phyloP scores from a whole-genome alignment of 176 grass and related monocot species.

The Oryza meyeriana region DNA sequence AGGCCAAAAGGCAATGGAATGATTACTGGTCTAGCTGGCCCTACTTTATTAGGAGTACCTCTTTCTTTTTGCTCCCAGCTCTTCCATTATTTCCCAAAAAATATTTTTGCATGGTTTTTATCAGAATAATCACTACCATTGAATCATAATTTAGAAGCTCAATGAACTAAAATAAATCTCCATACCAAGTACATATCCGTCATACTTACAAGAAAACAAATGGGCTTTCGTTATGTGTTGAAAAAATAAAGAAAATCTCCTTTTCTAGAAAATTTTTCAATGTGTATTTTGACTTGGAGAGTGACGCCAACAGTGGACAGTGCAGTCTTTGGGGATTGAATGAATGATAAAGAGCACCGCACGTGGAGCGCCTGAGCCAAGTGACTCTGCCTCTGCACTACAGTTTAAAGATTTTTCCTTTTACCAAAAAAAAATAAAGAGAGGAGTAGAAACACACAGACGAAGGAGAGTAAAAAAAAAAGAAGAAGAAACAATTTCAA shows the following conservation, averaged over 20 bases:
- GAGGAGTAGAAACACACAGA: not conserved
- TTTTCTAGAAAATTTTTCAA: not conserved
- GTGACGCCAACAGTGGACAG: constrained; percentile 37
- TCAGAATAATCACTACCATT: not conserved
- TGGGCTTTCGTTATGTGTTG: not conserved
- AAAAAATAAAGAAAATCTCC: not conserved
- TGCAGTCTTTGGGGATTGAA: constrained; percentile 68
- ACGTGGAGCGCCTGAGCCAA: constrained; percentile 93
- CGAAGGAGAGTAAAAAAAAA: not conserved
- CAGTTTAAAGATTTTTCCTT: constrained; percentile 55
- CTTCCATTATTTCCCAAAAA: constrained; percentile 11
- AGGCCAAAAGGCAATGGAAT: constrained; percentile 53
- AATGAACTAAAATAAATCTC: not conserved
- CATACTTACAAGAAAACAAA: not conserved
- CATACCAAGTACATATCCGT: not conserved
- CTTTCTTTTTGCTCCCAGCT: constrained; percentile 11
- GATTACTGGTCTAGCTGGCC: constrained; percentile 53
- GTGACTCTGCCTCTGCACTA: constrained; percentile 78
- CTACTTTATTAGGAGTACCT: constrained; percentile 39
- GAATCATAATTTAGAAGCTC: not conserved
- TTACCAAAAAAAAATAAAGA: constrained; percentile 34
- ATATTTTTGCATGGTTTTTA: not conserved
- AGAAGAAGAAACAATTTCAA: constrained; percentile 40
- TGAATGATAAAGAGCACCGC: constrained; percentile 90
- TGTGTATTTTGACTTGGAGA: constrained; percentile 52